A percentile compares a stretch with the other conserved stretches of the same genome.
Conservation (phyloP, 2,329 filamentous ascomycete genomes). For the Fusarium tricinctum region DNA sequence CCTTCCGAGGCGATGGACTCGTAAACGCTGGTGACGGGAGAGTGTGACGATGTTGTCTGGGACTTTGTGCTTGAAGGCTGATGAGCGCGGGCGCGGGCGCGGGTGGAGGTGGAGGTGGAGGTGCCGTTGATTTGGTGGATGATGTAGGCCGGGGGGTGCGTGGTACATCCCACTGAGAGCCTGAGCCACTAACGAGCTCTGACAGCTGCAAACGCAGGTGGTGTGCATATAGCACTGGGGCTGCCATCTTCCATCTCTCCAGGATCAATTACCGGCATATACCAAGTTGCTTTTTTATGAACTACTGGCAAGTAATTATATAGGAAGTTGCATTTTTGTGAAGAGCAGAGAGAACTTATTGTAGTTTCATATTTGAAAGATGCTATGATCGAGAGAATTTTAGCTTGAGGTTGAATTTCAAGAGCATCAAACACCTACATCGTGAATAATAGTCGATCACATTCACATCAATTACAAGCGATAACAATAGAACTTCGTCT, state of each 20-base stretch:
- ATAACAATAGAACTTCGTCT: neutral
- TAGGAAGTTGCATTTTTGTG: no score
- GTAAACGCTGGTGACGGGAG: constrained; percentile 15
- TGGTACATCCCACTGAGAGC: constrained; percentile 3
- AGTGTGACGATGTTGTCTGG: neutral
- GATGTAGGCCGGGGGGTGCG: constrained; percentile 18
- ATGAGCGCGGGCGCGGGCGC: constrained; percentile 23
- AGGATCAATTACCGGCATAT: neutral
- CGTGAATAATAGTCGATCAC: neutral
- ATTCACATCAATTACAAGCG: neutral
- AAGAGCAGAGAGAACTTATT: neutral
- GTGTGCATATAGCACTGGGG: constrained; percentile 17
- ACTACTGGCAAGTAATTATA: neutral
- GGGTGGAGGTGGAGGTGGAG: constrained; percentile 7
- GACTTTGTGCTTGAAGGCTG: constrained; percentile 25
- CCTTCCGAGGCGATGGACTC: constrained; percentile 32
- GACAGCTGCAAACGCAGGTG: constrained; percentile 6
- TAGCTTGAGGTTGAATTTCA: neutral
- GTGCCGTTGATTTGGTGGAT: constrained; percentile 17
- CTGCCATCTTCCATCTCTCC: neutral
- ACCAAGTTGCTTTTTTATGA: no score
- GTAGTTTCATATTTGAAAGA: neutral
- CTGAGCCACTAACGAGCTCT: neutral
- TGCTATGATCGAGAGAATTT: neutral
- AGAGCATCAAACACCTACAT: neutral